Evolutionary conservation across 2,329 filamentous ascomycete species (phyloP).

Genomic region (Paecilomyces sp.): DNA sequence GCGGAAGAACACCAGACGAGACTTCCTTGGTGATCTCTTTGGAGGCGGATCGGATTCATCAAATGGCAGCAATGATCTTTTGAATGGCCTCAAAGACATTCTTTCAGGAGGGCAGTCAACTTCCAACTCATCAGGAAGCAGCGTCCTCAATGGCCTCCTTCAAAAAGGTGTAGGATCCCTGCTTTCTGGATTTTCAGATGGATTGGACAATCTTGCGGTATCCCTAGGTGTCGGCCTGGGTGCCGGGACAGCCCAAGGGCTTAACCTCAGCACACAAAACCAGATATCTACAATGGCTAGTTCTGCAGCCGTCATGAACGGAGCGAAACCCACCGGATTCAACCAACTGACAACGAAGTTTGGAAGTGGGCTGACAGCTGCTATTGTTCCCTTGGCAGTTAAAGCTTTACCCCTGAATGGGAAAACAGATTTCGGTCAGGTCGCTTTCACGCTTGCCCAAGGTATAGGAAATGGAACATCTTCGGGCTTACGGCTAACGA

Average conservation of each 20-base stretch:
- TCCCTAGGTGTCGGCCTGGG: neutral
- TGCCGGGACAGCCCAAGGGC: neutral
- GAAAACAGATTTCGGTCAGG: neutral
- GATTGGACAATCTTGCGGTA: neutral
- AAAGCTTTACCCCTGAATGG: neutral
- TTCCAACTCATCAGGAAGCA: neutral
- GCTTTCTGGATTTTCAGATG: neutral
- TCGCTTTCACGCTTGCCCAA: neutral
- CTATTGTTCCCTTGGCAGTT: neutral
- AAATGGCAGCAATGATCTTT: neutral
- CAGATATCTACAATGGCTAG: neutral
- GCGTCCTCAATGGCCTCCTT: neutral
- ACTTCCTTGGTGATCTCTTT: neutral
- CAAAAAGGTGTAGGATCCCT: neutral
- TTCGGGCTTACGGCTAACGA: neutral
- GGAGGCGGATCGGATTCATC: neutral
- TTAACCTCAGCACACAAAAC: neutral
- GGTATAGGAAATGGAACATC: neutral
- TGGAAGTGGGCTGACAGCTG: neutral
- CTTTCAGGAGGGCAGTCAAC: neutral
- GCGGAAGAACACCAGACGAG: neutral
- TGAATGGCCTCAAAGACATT: neutral
- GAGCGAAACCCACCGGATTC: neutral
- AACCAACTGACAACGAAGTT: neutral
- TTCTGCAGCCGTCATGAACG: neutral